A percentile compares a stretch with the other conserved stretches of the same genome.
Conservation (phyloP, 2,329 filamentous ascomycete genomes). For the Emydomyces testavorans region DNA sequence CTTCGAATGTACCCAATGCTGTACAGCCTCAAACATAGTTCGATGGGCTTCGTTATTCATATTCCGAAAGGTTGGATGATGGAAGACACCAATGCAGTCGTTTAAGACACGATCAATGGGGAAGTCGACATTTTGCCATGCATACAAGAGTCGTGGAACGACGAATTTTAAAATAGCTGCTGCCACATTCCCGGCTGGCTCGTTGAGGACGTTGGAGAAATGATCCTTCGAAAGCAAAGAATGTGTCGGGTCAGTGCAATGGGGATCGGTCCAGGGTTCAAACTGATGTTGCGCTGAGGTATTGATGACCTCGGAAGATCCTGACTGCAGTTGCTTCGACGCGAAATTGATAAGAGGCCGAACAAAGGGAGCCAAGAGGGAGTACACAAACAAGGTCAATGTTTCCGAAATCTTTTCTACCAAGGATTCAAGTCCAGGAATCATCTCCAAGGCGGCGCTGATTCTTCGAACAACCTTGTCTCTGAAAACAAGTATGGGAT, state of each 20-base stretch:
- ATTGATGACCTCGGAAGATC: slow-evolving; percentile 59
- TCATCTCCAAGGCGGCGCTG: slow-evolving; percentile 73
- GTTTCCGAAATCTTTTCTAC: slow-evolving; percentile 91
- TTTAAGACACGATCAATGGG: slow-evolving; percentile 71
- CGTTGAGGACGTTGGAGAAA: slow-evolving; percentile 67
- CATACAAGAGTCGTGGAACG: slow-evolving; percentile 77
- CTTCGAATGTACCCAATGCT: slow-evolving; percentile 64
- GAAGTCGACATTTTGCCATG: slow-evolving; percentile 80
- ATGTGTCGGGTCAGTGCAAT: slow-evolving; percentile 67
- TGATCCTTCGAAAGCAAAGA: slow-evolving; percentile 77
- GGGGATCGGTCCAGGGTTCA: slow-evolving; percentile 66
- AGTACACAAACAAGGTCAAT: slow-evolving; percentile 81
- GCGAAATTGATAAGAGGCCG: slow-evolving; percentile 82
- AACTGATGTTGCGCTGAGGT: slow-evolving; percentile 63
- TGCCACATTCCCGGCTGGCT: slow-evolving; percentile 62
- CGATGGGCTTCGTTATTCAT: slow-evolving; percentile 66
- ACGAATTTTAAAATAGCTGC: slow-evolving; percentile 71
- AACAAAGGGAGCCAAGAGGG: slow-evolving; percentile 81
- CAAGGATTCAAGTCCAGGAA: slow-evolving; percentile 79
- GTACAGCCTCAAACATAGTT: slow-evolving; percentile 79
- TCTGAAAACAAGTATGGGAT: slow-evolving; percentile 85
- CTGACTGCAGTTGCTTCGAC: slow-evolving; percentile 71
- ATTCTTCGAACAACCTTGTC: slow-evolving; percentile 88
- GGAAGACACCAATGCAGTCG: slow-evolving; percentile 73
- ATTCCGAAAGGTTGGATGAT: slow-evolving; percentile 76